phyloP scores from a whole-genome alignment of 2,329 filamentous ascomycete species.

The Chaetomiaceae sp. region DNA sequence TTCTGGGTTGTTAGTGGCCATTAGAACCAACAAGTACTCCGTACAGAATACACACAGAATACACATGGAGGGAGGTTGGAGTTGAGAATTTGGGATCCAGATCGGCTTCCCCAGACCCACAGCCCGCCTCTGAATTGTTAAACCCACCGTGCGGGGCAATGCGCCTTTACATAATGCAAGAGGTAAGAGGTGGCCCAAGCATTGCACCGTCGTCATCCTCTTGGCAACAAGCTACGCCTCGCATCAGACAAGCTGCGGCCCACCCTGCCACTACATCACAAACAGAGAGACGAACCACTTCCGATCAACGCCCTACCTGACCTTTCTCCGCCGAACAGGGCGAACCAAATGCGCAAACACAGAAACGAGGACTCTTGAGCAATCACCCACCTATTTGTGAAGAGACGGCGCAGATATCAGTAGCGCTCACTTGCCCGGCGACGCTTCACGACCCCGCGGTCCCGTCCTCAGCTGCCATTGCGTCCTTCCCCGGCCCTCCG shows the following conservation, averaged over 20 bases:
- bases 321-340: background rate
- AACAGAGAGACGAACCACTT: background rate
- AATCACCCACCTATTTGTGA: background rate
- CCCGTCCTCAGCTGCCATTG: too few relatives aligned
- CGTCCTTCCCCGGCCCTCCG: background rate
- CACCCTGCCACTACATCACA: constrained; percentile 10
- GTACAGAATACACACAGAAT: too few relatives aligned
- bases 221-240: constrained; percentile 18
- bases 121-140: too few relatives aligned
- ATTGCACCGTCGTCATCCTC: constrained; percentile 19
- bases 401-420: background rate
- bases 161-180: constrained; percentile 7
- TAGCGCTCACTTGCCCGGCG: background rate
- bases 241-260: constrained; percentile 12
- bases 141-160: background rate
- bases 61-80: too few relatives aligned
- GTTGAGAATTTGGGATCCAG: too few relatives aligned
- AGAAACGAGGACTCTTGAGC: background rate
- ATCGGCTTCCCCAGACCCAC: too few relatives aligned
- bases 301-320: background rate
- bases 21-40: too few relatives aligned
- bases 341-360: background rate
- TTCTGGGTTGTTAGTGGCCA: too few relatives aligned
- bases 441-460: constrained; percentile 8
- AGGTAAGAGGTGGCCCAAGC: constrained; percentile 1